Percentiles rank a stretch among this genome's conserved stretches.
Conservation (phyloP, 169 alveolate species). For the Plasmodium gaboni region DNA sequence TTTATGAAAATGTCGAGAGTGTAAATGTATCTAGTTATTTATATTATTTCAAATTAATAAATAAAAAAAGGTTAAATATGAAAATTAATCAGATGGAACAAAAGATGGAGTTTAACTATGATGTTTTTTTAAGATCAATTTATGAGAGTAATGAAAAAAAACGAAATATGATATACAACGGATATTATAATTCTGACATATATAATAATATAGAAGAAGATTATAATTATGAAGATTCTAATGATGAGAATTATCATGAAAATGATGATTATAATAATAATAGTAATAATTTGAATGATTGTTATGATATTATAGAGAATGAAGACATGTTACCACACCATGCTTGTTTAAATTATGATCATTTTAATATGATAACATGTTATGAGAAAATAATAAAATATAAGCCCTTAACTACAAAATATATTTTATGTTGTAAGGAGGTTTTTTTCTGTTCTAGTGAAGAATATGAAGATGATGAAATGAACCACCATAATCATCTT, state of each 20-base stretch:
- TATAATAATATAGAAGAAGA: neutral
- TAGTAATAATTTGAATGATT: neutral
- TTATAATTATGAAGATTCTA: neutral
- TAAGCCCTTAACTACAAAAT: conserved; percentile 18
- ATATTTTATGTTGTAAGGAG: conserved; percentile 12
- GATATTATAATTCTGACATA: no score
- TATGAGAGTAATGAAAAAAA: neutral
- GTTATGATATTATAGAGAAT: neutral
- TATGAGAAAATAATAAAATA: conserved; percentile 29
- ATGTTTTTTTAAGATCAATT: conserved; percentile 24
- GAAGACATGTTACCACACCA: neutral
- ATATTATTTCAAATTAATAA: conserved; percentile 24
- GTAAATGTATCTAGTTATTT: conserved; percentile 21
- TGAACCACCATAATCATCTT: neutral
- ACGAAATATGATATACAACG: neutral
- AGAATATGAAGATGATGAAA: neutral
- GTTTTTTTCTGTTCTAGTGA: conserved; percentile 1
- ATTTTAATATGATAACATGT: conserved; percentile 16
- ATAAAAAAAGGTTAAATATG: conserved; percentile 21
- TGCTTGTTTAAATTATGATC: neutral
- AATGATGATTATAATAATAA: neutral
- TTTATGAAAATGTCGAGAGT: conserved; percentile 2
- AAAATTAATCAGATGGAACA: conserved; percentile 14
- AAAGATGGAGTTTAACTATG: conserved; percentile 26
- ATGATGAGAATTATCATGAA: neutral